phyloP scores from a whole-genome alignment of 768 basidiomycete genomes.

The Russula abietina region DNA sequence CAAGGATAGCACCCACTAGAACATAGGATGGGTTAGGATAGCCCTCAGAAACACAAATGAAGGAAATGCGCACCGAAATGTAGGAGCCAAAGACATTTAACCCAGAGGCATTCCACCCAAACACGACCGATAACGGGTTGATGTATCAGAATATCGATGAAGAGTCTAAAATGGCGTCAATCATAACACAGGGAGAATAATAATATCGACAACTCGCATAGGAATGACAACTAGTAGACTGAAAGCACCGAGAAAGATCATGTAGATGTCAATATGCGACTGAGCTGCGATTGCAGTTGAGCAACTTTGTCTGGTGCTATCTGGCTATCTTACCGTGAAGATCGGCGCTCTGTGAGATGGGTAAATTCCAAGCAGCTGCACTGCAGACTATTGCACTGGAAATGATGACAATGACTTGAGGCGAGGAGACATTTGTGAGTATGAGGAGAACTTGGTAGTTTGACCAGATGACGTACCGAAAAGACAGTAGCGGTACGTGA shows the following conservation, averaged over 20 bases:
- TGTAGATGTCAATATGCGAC: conserved; percentile 17
- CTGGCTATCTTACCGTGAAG: background rate
- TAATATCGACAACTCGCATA: conserved; percentile 1
- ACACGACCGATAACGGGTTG: conserved; percentile 16
- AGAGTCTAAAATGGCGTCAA: conserved; percentile 2
- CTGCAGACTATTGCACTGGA: conserved; percentile 25
- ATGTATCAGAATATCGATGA: conserved; percentile 11
- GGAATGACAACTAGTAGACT: conserved; percentile 20
- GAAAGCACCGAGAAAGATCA: conserved; percentile 25
- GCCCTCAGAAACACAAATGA: background rate
- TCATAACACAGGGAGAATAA: background rate
- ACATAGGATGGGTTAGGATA: background rate
- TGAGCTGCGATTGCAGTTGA: conserved; percentile 2
- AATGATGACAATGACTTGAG: conserved; percentile 12
- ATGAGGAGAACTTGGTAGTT: background rate
- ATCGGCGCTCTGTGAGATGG: conserved; percentile 6
- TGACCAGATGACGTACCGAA: conserved; percentile 6
- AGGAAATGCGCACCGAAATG: conserved; percentile 15
- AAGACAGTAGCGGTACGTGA: conserved; percentile 4
- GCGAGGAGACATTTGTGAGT: background rate
- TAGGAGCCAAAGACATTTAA: conserved; percentile 15
- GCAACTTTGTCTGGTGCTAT: background rate
- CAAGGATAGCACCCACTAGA: conserved; percentile 19
- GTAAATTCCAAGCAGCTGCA: conserved; percentile 23
- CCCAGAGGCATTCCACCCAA: conserved; percentile 23